Conservation (phyloP, 257 asterid genomes). For the Solanum tacnaense region DNA sequence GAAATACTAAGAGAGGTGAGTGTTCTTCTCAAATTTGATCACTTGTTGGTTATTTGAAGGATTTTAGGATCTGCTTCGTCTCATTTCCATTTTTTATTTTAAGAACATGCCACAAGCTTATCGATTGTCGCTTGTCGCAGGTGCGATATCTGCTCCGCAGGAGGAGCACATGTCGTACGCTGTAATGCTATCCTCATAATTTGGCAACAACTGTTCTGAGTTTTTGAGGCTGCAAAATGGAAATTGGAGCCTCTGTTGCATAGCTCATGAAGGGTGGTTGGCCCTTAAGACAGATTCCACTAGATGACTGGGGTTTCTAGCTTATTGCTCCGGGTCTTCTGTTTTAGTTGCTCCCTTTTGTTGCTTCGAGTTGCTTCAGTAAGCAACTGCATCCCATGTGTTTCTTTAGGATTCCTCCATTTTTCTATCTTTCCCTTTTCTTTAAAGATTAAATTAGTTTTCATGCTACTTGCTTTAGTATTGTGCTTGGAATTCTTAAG, state of each 20-base stretch:
- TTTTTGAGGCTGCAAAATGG: constrained; percentile 97
- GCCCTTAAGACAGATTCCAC: constrained; percentile 60
- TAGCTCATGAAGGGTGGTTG: constrained; percentile 81
- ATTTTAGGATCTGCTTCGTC: constrained; percentile 2
- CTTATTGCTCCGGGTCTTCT: constrained; percentile 74
- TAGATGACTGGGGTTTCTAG: constrained; percentile 78
- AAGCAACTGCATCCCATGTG: constrained; percentile 77
- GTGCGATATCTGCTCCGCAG: constrained; percentile 99
- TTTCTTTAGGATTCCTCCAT: constrained; percentile 36
- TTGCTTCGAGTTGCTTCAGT: constrained; percentile 97
- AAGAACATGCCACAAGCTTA: constrained; percentile 45
- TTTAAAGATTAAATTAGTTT: constrained; percentile 5
- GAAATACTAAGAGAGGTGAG: constrained; percentile 86
- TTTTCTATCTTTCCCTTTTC: constrained; percentile 1
- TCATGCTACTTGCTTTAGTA: neutral
- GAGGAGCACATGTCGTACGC: constrained; percentile 99
- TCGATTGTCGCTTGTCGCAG: constrained; percentile 92
- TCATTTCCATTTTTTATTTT: constrained; percentile 11
- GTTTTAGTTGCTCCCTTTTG: constrained; percentile 83
- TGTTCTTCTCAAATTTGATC: constrained; percentile 6
- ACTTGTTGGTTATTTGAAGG: constrained; percentile 2
- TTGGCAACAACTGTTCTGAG: constrained; percentile 68
- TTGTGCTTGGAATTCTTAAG: constrained; percentile 2
- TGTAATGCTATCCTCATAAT: constrained; percentile 89
- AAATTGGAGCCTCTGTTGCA: constrained; percentile 82